Conservation (phyloP, 148 eudicot genomes). For the Nepenthes mirabilis region DNA sequence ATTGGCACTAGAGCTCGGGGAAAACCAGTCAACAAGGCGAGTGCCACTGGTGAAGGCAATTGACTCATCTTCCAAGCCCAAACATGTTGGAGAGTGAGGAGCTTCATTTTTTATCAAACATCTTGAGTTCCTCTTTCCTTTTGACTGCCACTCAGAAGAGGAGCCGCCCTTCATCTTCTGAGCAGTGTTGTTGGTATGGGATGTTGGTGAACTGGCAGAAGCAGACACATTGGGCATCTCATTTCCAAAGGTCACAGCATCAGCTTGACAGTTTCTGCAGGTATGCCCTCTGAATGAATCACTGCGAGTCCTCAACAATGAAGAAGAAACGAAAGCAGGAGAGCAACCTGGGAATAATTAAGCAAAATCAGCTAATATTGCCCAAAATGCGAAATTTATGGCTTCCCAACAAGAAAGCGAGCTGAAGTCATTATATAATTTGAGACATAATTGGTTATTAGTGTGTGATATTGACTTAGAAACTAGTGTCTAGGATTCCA, state of each 20-base stretch:
- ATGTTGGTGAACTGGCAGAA: slow-evolving; percentile 35
- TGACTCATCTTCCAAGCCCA: slow-evolving; percentile 20
- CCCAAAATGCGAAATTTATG: slow-evolving; percentile 8
- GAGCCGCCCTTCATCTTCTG: slow-evolving; percentile 31
- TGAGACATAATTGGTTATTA: no score
- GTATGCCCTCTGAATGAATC: slow-evolving; percentile 11
- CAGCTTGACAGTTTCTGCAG: slow-evolving; percentile 33
- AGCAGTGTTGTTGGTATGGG: slow-evolving; percentile 14
- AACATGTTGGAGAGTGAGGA: slow-evolving; percentile 13
- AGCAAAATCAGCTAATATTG: slow-evolving; percentile 1
- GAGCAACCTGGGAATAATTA: background rate
- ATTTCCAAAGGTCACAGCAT: slow-evolving; percentile 28
- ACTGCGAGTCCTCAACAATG: slow-evolving; percentile 15
- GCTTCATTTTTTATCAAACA: slow-evolving; percentile 24
- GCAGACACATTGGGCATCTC: slow-evolving; percentile 32
- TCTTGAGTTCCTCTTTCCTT: slow-evolving; percentile 66
- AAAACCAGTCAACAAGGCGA: slow-evolving; percentile 7
- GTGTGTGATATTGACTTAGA: no score
- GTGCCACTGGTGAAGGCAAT: slow-evolving; percentile 16
- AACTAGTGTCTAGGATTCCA: no score
- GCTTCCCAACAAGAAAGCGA: background rate
- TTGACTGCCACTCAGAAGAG: slow-evolving; percentile 72
- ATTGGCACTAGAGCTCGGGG: slow-evolving; percentile 16
- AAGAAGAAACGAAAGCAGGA: background rate
- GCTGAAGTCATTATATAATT: no score